Conservation (phyloP, 257 asterid genomes). For the Petunia axillaris region DNA sequence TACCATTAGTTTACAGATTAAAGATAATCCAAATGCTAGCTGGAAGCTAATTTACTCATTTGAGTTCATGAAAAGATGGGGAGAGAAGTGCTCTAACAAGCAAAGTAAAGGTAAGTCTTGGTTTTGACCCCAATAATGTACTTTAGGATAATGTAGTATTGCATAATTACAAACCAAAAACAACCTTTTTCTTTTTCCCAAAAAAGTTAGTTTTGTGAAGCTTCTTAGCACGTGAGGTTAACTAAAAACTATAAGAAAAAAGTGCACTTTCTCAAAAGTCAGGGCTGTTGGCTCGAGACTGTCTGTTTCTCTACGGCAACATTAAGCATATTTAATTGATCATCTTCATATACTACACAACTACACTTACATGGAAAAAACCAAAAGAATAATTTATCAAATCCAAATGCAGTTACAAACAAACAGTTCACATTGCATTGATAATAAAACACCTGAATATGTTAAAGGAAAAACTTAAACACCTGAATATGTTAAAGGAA, state of each 20-base stretch:
- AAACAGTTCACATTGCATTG: background rate
- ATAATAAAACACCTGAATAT: background rate
- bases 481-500: no score
- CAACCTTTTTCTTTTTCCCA: constrained; percentile 3
- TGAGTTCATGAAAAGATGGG: background rate
- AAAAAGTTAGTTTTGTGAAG: background rate
- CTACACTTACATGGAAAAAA: background rate
- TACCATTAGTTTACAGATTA: no score
- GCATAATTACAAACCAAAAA: constrained; percentile 9
- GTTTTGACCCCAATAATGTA: background rate
- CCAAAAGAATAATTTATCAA: background rate
- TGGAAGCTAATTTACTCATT: background rate
- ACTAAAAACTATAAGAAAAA: constrained; percentile 22
- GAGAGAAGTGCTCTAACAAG: background rate
- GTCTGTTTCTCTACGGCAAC: constrained; percentile 1
- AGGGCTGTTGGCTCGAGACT: constrained; percentile 39
- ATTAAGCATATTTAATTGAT: background rate
- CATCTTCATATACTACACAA: background rate
- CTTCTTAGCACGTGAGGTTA: constrained; percentile 18
- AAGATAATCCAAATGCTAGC: background rate
- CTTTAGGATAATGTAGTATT: background rate
- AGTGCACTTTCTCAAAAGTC: background rate
- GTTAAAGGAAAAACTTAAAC: background rate
- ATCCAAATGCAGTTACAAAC: background rate
- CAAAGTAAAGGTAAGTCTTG: background rate